Base-by-base conservation (phyloP, 148 eudicot genomes). In the Vaccinium corymbosum region DNA sequence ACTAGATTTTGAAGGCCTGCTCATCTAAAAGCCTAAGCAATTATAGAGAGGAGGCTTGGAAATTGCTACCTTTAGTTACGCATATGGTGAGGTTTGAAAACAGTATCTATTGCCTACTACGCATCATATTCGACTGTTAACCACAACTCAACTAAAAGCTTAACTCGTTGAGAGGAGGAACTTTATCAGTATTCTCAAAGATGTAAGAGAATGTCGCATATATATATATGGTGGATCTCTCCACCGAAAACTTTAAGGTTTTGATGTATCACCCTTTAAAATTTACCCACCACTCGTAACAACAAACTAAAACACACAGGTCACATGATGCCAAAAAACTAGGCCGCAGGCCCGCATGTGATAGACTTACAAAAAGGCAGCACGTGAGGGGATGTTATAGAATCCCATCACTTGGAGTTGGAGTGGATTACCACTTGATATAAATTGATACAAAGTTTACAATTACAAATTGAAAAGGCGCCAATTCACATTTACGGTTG, bases 1-100 rank as follows among this genome's bases (percentile, higher is more conserved):
- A 15, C 20, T 76, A 76, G 79, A 76, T 48, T 76, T 46, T 76
- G 27, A 20, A 48, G 79, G 79, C 71, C 71, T 64, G 71, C 71
- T 64, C 71, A 22, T 22, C 32, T 59, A 59, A 59, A 59, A 55
- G 59, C 19, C 59, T 55, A 20, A 59, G 25, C 66, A 59, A 59
- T 59, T 59, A 59, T 25, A 59, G 20, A 59, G 66, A 59, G 20
- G 19, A 15, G 66, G 66, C 20, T 59, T 19, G 11, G 20, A 57
- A 19, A 61, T 20, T 61, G 3, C 9, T 20, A 61, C 66, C 20
- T 61, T 20, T 61, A 19, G 25, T 20, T 7, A 61, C 11, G 66
- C 66, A 61, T 19, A 20, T 7, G 66, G 66, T 61, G 66, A 61
- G 66, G 66, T 61, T 61, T 61, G 9, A 61, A 61, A 61, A 7